phyloP scores from a whole-genome alignment of 768 basidiomycete genomes.

The Dioszegia crocea region DNA sequence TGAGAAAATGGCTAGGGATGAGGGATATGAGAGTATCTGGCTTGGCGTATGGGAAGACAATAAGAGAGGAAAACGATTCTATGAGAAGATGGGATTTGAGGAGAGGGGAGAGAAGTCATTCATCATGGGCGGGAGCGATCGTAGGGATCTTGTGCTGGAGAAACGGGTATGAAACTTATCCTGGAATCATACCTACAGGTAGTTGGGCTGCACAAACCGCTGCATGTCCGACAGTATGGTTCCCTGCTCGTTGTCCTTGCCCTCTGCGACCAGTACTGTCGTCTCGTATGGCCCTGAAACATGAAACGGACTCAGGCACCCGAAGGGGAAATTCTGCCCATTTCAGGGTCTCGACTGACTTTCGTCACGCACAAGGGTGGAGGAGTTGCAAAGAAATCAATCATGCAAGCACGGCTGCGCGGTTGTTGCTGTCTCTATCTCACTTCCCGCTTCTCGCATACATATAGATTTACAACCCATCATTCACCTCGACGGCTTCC shows the following conservation, averaged over 20 bases:
- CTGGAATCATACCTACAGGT: too few relatives aligned
- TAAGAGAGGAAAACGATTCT: constrained; percentile 16
- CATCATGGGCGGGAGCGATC: constrained; percentile 10
- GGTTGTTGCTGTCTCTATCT: too few relatives aligned
- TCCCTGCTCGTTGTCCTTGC: too few relatives aligned
- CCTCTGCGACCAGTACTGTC: too few relatives aligned
- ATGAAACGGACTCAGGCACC: constrained; percentile 2
- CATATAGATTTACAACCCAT: too few relatives aligned
- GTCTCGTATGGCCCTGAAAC: background rate
- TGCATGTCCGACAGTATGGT: too few relatives aligned
- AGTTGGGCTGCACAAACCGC: too few relatives aligned
- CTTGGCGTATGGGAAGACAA: constrained; percentile 34
- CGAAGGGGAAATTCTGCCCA: constrained; percentile 1
- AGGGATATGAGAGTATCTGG: constrained; percentile 15
- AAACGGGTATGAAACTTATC: constrained; percentile 13
- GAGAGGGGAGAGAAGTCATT: constrained; percentile 25
- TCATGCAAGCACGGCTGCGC: background rate
- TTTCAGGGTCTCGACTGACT: background rate
- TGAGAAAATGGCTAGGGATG: constrained; percentile 11
- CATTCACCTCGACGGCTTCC: too few relatives aligned
- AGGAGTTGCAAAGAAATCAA: background rate
- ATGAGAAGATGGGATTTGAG: constrained; percentile 21
- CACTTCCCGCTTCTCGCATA: too few relatives aligned
- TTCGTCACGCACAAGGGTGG: background rate
- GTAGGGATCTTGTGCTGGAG: constrained; percentile 24